Evolutionary conservation across 345 rosid genomes (phyloP), one percentile per base, ranked within the genome.

Genomic region (Bretschneidera sinensis): DNA sequence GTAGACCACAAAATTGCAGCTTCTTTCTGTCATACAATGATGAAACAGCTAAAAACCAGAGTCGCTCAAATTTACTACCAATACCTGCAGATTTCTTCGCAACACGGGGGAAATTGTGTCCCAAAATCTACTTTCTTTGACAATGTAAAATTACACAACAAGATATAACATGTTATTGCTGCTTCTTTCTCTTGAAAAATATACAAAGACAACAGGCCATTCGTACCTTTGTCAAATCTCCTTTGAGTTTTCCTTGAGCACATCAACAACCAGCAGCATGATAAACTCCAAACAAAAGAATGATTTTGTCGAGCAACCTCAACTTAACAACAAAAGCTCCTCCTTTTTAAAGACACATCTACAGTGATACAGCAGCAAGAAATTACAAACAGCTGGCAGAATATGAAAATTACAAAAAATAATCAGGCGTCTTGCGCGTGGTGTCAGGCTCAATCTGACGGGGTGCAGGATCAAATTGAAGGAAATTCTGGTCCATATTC

Each of bases 361-460:
- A 85, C 84, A 64, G 51, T 54, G 74, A 74, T 74, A 66, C 63
- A 54, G 53, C 57, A 66, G 59, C 57, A 65, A 57, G 57, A 57
- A 51, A 64, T 71, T 76, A 70, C 85, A 80, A 75, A 67, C 77
- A 58, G 47, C 66, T 24, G 71, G 68, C 64, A 45, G 57, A 53
- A 57, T 25, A 63, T 24, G 59, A 43, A 74, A 75, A 84, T 86
- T 78, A 91, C 88, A 91, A 85, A 81, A 91, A 91, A 83, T 91
- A 91, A 80, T 91, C 98, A 17, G 98, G 98, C 24, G 96, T 91
- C 82, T 91, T 91, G 73, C 96, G 87, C 21, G 98, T 86, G 62
- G 98, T 79, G 66, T 91, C 96, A 0, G 96, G 98, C 57, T 91
- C 98, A 43, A 91, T 61, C 68, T 91, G 98, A 66, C 98, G 84